phyloP scores from a whole-genome alignment of 2,329 filamentous ascomycete genomes.

The Penicillium hordei region DNA sequence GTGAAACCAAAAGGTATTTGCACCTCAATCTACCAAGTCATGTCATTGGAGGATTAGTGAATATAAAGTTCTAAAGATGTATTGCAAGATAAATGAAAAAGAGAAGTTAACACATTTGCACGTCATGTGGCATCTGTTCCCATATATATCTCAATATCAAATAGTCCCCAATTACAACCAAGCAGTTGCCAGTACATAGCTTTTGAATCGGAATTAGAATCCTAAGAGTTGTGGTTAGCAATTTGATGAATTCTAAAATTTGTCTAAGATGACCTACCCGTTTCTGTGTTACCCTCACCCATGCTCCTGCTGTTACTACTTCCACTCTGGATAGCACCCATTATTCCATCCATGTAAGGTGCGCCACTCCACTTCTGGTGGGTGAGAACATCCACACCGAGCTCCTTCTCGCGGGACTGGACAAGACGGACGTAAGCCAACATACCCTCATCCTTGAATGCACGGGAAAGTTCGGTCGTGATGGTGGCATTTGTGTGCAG shows the following conservation, averaged over 20 bases:
- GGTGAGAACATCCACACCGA: slow-evolving; percentile 87
- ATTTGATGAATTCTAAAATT: background rate
- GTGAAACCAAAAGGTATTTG: background rate
- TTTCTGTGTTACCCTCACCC: slow-evolving; percentile 91
- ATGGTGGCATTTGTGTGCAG: slow-evolving; percentile 65
- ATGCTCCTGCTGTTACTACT: slow-evolving; percentile 88
- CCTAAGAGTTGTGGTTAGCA: background rate
- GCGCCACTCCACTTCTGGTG: slow-evolving; percentile 81
- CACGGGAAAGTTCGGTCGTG: slow-evolving; percentile 71
- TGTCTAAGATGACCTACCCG: slow-evolving; percentile 32
- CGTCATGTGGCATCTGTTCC: background rate
- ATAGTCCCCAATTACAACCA: background rate
- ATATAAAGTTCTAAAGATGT: background rate
- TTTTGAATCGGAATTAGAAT: background rate
- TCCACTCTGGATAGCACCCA: slow-evolving; percentile 87
- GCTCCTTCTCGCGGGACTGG: slow-evolving; percentile 84
- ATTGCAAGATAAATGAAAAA: background rate
- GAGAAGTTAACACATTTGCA: background rate
- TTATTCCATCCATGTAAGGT: slow-evolving; percentile 79
- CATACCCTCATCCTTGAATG: slow-evolving; percentile 92
- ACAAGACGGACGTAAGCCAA: slow-evolving; percentile 94
- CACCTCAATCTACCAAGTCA: background rate
- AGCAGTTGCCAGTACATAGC: background rate
- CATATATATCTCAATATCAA: background rate
- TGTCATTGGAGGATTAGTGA: background rate